A percentile compares a stretch with the other conserved stretches of the same genome.
These are phyloP conservation scores for Davidsoniella neocaledoniae DNA, from an alignment of 2,329 filamentous ascomycete genomes.

Conservation along the genomic window DNA sequence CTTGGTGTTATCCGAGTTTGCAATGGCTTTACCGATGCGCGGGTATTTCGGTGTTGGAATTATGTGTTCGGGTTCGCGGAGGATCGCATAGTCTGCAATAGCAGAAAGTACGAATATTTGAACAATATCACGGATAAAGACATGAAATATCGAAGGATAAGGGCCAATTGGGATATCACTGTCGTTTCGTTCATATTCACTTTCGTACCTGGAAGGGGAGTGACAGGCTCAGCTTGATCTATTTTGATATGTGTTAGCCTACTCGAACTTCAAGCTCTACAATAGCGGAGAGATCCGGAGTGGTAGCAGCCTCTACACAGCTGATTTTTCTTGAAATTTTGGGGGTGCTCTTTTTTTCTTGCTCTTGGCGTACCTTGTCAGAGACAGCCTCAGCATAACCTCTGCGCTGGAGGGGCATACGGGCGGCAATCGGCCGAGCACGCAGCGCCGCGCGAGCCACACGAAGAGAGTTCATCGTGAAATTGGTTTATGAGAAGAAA, in stretches of 20 bases:
- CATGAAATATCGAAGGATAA: not conserved
- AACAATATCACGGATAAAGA: not conserved
- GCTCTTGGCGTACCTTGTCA: slow-evolving; percentile 47
- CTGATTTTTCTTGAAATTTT: no score
- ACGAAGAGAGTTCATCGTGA: slow-evolving; percentile 84
- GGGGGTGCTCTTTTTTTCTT: no score
- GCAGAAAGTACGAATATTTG: not conserved
- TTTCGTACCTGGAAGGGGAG: slow-evolving; percentile 90
- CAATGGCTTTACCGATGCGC: slow-evolving; percentile 1
- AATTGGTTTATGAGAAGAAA: slow-evolving; percentile 16
- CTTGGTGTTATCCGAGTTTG: not conserved
- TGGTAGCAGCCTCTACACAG: no score
- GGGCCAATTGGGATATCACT: not conserved
- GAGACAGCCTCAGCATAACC: slow-evolving; percentile 77
- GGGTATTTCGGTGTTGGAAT: not conserved
- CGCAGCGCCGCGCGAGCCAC: slow-evolving; percentile 79
- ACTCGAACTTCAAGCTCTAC: no score
- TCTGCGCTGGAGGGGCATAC: slow-evolving; percentile 65
- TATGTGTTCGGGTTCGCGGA: not conserved
- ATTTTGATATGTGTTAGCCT: slow-evolving; percentile 8
- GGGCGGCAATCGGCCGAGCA: slow-evolving; percentile 56
- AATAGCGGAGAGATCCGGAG: no score
- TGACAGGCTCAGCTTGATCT: slow-evolving; percentile 95
- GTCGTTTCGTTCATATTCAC: not conserved
- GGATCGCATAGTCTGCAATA: not conserved